Evolutionary conservation across 169 alveolate species (phyloP).

Genomic region (Hammondia hammondi): DNA sequence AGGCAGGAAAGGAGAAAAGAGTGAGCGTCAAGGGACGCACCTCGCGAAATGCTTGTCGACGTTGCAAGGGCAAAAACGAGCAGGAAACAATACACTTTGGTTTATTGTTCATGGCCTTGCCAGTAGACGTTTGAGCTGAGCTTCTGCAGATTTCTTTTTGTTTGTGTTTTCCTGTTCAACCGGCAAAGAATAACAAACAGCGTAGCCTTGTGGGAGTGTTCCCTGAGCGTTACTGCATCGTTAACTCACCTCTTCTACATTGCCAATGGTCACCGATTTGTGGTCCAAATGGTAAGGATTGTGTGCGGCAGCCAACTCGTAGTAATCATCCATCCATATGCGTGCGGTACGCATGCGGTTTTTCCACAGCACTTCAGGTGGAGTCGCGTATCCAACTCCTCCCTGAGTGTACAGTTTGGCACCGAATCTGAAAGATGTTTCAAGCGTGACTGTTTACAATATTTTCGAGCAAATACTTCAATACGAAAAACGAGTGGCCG

Average conservation of each 20-base stretch:
- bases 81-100: too few relatives aligned
- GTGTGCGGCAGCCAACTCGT: constrained; percentile 63
- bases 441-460: not conserved
- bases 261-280: not conserved
- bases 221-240: not conserved
- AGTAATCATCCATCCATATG: constrained; percentile 76
- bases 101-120: too few relatives aligned
- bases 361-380: constrained; percentile 69
- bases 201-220: too few relatives aligned
- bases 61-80: too few relatives aligned
- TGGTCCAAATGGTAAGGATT: constrained; percentile 10
- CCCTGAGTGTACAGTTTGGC: constrained; percentile 52
- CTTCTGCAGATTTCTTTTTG: too few relatives aligned
- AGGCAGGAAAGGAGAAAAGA: not conserved
- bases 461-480: not conserved
- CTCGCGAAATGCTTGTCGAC: too few relatives aligned
- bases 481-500: not conserved
- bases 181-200: not conserved
- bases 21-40: not conserved
- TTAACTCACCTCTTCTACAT: not conserved
- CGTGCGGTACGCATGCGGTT: constrained; percentile 76
- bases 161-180: not conserved
- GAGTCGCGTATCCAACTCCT: constrained; percentile 73
- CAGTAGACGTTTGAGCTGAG: too few relatives aligned
- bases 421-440: constrained; percentile 54